These are phyloP conservation scores for Cutaneotrichosporon mucoides DNA, from an alignment of 1,284 basidiomycete genomes.

Conservation along the genomic window DNA sequence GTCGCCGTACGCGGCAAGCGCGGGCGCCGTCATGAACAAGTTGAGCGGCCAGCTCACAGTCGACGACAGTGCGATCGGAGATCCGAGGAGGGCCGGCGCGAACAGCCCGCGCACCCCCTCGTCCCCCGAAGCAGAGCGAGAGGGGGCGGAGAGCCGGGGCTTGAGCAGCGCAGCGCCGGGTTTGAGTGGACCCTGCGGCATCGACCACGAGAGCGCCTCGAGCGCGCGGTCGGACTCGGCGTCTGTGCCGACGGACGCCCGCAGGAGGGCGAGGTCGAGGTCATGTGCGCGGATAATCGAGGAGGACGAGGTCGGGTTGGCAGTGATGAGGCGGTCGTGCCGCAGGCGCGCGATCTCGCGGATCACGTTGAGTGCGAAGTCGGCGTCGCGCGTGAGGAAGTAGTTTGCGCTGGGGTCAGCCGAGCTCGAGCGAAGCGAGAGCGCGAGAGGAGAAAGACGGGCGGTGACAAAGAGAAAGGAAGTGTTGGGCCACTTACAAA, in stretches of 20 bases:
- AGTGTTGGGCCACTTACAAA: constrained; percentile 53
- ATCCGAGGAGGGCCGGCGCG: constrained; percentile 70
- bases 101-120: constrained; percentile 52
- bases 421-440: no score
- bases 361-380: constrained; percentile 69
- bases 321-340: constrained; percentile 64
- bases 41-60: constrained; percentile 78
- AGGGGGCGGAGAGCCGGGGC: constrained; percentile 33
- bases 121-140: no score
- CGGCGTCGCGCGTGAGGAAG: constrained; percentile 80
- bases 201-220: constrained; percentile 63
- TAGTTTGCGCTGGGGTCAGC: constrained; percentile 62
- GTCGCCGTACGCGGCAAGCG: constrained; percentile 67
- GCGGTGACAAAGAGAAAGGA: no score
- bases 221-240: constrained; percentile 74
- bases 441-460: no score
- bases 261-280: constrained; percentile 60
- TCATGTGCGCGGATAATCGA: constrained; percentile 59
- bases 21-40: constrained; percentile 73
- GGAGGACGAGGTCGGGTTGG: constrained; percentile 58
- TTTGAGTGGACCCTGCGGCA: constrained; percentile 67
- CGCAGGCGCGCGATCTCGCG: constrained; percentile 43
- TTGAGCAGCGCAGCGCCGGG: constrained; percentile 56
- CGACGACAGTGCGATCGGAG: constrained; percentile 65
- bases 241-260: constrained; percentile 75